Base-by-base conservation (phyloP, 495 filamentous ascomycete species). In the Eremomyces bilateralis region DNA sequence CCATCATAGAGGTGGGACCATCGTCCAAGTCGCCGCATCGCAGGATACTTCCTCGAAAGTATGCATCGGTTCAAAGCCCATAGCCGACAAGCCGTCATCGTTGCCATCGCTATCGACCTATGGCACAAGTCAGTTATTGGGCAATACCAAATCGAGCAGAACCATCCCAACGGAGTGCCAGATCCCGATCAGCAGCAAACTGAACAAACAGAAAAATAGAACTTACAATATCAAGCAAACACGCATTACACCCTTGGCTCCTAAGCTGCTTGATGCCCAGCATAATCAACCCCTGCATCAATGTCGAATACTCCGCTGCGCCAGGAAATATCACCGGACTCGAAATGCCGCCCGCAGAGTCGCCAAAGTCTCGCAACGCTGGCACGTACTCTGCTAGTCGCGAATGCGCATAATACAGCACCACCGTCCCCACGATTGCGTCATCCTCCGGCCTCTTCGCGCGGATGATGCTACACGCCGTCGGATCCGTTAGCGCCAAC, bases 181-280 rank as follows among this genome's bases (percentile, higher is more conserved):
- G n/a, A n/a, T n/a, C n/a, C n/a, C n/a, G n/a, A n/a, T n/a, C n/a
- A n/a, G n/a, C n/a, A n/a, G n/a, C n/a, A n/a, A n/a, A n/a, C n/a
- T n/a, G n/a, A n/a, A n/a, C n/a, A n/a, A n/a, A n/a, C n/a, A n/a
- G n/a, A n/a, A n/a, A n/a, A 15, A 29, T 5, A 15, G 21, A 21
- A 62, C 72, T 54, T 57, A 81, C 78, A 63, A 76, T 80, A 48
- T 81, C 80, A 41, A 88, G 51, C 8, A 82, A 53, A 31, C 77
- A 73, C 25, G 69, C 68, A 34, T 65, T 63, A 31, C 73, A 68
- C 38, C 73, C 75, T 40, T 80, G 66, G 43, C 69, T 67, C 45
- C 83, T 84, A 48, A 80, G 74, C 58, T 88, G 79, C 40, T 73
- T 67, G 46, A 90, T 73, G 2, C 76, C 82, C 48, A 90, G 62